Evolutionary conservation across 768 basidiomycete genomes (phyloP), one percentile per base, ranked within the genome.

Genomic region (Boletellus sp.): DNA sequence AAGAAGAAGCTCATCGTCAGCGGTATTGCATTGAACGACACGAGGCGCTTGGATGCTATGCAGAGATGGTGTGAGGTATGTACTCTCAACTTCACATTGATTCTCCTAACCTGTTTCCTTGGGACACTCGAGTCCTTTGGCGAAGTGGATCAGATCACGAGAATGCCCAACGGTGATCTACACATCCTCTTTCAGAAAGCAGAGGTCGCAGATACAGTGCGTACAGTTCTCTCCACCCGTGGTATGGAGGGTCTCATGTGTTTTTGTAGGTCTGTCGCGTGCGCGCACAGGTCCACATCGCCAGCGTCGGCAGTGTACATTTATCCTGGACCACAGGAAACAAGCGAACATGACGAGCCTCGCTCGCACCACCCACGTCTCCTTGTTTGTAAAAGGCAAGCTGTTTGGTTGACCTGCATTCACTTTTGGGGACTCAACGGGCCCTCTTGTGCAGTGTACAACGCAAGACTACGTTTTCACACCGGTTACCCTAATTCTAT

Each of bases 141-240:
- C 36, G 86, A 87, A 68, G 67, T 90, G 11, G 81, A 78, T 56
- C 81, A 83, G 54, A 87, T 90, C 61, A 78, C 74, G 33, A 74
- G 87, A 44, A 80, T 85, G 75, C 83, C 83, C 43, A 89, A 87
- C 54, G 85, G 84, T 38, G 87, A 90, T 66, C 68, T 90, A n/a
- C 82, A 87, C 58, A 75, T 90, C 42, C 80, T 84, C 59, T 90
- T 89, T 60, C 77, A 80, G 41, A 80, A 78, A 46, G 75, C 83
- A 43, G 87, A 90, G 50, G 87, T 90, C 10, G 88, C 88, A 19
- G 88, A 90, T 54, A 90, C 85, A 7, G 88, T 89, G 62, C 23
- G 83, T 73, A 44, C 11, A 2, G 9, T 46, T 26, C n/a, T 47
- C 39, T 24, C 6, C 12, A 1, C 15, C 2, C 20, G 17, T 11